Base-by-base conservation (phyloP, 176 grass and related monocot species). In the Tuctoria greenei region DNA sequence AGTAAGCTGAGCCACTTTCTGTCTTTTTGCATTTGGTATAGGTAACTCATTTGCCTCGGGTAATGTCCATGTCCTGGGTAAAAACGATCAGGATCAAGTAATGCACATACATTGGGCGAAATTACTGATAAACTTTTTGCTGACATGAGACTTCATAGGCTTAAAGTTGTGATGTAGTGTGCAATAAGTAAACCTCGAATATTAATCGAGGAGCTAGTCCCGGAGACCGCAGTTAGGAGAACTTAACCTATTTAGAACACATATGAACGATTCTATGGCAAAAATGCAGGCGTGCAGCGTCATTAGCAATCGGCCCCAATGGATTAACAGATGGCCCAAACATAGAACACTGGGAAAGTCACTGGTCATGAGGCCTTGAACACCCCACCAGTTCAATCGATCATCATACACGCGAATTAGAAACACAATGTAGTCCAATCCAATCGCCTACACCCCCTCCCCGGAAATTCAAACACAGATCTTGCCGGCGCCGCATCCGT, bases 1-100 rank as follows among this genome's bases (percentile, higher is more conserved):
- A 13, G 67, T 4, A 34, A 75, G 55, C 17, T 85, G 60, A n/a
- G 75, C 8, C 16, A 64, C 55, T 60, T 72, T 45, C 56, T 42
- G 76, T 65, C 69, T 75, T 61, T 34, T 84, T 24, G 38, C 63
- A 67, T 86, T 89, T 81, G 83, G 82, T 51, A 41, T 79, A 16
- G 78, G 73, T 23, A 85, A 61, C 15, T 93, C 86, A 20, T 51
- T 86, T 51, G 86, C 68, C 57, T 91, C 94, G 0, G 94, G 94
- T 49, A 93, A 57, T 27, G 71, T 88, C 94, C 88, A 97, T 81
- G 93, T 93, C 75, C 94, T 97, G 83, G 51, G 61, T 66, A 51
- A 47, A 47, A 27, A 28, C 7, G 17, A 6, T 57, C 12, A 25
- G 6, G 55, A 68, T 79, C 43, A 85, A 67, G 4, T 3, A 56